Conservation (phyloP, 169 alveolate genomes). For the Fabrea salina region DNA sequence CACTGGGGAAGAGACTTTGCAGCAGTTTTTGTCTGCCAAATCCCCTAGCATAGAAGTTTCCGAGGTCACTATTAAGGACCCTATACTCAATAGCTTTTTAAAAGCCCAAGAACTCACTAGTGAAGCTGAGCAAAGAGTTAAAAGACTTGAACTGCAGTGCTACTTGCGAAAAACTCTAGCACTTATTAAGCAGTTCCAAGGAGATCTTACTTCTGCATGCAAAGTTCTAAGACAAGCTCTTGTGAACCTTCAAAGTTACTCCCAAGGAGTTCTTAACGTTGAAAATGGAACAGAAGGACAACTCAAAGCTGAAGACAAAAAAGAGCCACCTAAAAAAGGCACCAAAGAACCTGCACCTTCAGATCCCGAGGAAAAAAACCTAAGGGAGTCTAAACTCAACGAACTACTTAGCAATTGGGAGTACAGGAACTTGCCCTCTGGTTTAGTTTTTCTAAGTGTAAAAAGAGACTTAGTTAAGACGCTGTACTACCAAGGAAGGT, state of each 20-base stretch:
- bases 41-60: neutral
- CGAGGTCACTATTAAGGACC: constrained; percentile 14
- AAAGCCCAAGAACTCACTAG: neutral
- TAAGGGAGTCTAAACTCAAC: neutral
- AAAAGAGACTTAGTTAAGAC: neutral
- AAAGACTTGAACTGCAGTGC: neutral
- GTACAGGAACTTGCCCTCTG: neutral
- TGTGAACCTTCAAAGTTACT: neutral
- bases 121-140: neutral
- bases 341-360: neutral
- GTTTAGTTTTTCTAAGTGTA: neutral
- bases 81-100: neutral
- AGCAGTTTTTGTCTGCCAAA: neutral
- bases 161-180: neutral
- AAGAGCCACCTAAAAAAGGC: constrained; percentile 20
- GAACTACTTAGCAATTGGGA: constrained; percentile 13
- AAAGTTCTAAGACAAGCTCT: neutral
- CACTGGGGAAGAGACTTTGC: neutral
- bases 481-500: neutral
- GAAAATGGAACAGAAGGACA: constrained; percentile 4
- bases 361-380: constrained; percentile 7
- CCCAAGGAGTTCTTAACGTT: neutral
- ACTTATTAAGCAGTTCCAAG: neutral
- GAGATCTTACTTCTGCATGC: neutral
- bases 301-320: constrained; percentile 24